Evolutionary conservation across 306 rosid genomes (phyloP).

Genomic region (Begonia fuchsioides): DNA sequence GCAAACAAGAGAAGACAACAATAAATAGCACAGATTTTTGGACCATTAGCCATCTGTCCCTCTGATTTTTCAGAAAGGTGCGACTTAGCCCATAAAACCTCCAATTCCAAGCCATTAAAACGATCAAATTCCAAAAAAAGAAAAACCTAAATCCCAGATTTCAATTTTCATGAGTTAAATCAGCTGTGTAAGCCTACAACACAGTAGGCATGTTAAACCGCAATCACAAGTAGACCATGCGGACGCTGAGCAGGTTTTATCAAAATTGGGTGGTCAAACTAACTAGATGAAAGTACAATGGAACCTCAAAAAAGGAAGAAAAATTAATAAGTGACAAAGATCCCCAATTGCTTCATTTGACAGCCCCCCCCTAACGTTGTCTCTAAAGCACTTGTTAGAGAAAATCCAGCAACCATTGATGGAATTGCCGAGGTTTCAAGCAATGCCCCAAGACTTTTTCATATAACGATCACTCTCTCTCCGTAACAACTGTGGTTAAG

Average conservation of each 20-base stretch:
- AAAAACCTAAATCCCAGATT: too few species aligned
- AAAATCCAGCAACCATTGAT: constrained; percentile 35
- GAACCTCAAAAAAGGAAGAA: constrained; percentile 22
- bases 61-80: constrained; percentile 10
- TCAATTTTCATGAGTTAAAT: too few species aligned
- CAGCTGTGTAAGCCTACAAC: too few species aligned
- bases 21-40: constrained; percentile 3
- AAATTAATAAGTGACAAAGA: constrained; percentile 28
- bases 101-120: too few species aligned
- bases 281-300: constrained; percentile 24
- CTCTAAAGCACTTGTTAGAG: constrained; percentile 28
- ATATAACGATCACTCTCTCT: neutral
- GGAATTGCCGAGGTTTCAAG: constrained; percentile 15
- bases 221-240: too few species aligned
- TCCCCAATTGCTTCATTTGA: constrained; percentile 32
- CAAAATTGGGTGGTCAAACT: constrained; percentile 51
- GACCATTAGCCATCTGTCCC: constrained; percentile 3
- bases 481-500: neutral
- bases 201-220: too few species aligned
- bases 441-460: constrained; percentile 4
- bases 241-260: constrained; percentile 12
- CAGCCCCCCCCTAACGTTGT: constrained; percentile 41
- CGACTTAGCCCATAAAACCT: constrained; percentile 1
- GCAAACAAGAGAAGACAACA: constrained; percentile 3
- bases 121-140: too few species aligned